A percentile compares a stretch with the other conserved stretches of the same genome.
These are phyloP conservation scores for Aspergillus sp. DNA, from an alignment of 2,329 filamentous ascomycete genomes.

Conservation along the genomic window DNA sequence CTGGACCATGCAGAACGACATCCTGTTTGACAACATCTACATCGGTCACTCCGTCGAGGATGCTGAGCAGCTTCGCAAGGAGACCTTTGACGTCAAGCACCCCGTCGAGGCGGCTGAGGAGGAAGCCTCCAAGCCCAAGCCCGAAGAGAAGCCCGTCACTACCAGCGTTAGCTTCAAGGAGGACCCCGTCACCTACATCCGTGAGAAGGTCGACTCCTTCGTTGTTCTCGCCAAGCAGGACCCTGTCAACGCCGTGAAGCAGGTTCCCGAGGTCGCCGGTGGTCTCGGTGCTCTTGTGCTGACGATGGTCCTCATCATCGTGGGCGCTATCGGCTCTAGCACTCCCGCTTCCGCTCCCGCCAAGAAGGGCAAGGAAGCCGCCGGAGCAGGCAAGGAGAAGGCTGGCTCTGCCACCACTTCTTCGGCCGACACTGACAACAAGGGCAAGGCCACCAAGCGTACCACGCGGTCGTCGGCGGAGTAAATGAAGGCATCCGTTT, in stretches of 20 bases:
- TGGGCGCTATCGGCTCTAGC: slow-evolving; percentile 64
- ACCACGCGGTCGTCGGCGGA: slow-evolving; percentile 47
- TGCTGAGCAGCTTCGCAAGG: slow-evolving; percentile 80
- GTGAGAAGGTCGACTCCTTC: slow-evolving; percentile 93
- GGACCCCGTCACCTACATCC: slow-evolving; percentile 82
- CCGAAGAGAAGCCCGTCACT: slow-evolving; percentile 66
- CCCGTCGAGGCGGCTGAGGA: slow-evolving; percentile 77
- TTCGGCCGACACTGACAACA: slow-evolving; percentile 71
- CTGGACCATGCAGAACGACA: slow-evolving; percentile 99
- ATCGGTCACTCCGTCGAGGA: slow-evolving; percentile 96
- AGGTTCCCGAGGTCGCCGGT: slow-evolving; percentile 87
- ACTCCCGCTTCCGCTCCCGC: slow-evolving; percentile 63
- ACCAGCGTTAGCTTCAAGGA: slow-evolving; percentile 81
- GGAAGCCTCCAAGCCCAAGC: slow-evolving; percentile 77
- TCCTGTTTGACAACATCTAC: slow-evolving; percentile 99
- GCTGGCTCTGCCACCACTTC: slow-evolving; percentile 62
- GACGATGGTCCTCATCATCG: slow-evolving; percentile 68
- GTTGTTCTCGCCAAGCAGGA: slow-evolving; percentile 77
- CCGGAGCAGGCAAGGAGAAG: slow-evolving; percentile 60
- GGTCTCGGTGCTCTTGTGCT: slow-evolving; percentile 70
- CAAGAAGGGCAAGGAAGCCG: slow-evolving; percentile 75
- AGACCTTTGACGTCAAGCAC: slow-evolving; percentile 89
- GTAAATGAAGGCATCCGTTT: slow-evolving; percentile 22
- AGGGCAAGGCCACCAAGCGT: slow-evolving; percentile 66
- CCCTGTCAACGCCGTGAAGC: slow-evolving; percentile 79